Conservation (phyloP, 441 rosid genomes). For the Raphanus hybrid region DNA sequence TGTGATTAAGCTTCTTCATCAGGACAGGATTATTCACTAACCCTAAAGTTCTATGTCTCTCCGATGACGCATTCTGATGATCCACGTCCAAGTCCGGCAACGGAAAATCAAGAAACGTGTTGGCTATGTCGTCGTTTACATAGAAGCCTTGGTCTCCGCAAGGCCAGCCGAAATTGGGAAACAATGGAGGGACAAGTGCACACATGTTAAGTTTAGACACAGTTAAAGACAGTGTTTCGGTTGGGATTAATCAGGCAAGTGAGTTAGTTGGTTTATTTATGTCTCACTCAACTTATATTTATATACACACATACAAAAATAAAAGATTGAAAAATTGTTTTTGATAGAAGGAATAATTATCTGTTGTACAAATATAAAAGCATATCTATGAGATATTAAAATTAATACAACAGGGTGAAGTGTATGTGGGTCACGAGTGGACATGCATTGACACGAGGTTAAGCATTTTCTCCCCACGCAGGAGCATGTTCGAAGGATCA, state of each 20-base stretch:
- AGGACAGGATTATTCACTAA: constrained; percentile 7
- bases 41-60: constrained; percentile 1
- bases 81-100: constrained; percentile 34
- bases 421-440: constrained; percentile 13
- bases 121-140: constrained; percentile 15
- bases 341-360: not conserved
- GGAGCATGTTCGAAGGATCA: constrained; percentile 27
- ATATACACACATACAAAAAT: not conserved
- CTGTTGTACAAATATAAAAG: not conserved
- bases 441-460: constrained; percentile 38
- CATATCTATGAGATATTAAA: not conserved
- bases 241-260: constrained; percentile 24
- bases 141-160: constrained; percentile 19
- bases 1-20: constrained; percentile 66
- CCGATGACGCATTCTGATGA: constrained; percentile 34
- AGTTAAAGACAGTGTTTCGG: constrained; percentile 32
- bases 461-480: constrained; percentile 29
- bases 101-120: constrained; percentile 36
- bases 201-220: constrained; percentile 12
- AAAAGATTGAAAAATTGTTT: not conserved
- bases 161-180: constrained; percentile 34
- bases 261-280: constrained; percentile 32
- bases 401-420: not conserved
- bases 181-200: constrained; percentile 39
- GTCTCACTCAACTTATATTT: constrained; percentile 9